Conservation (phyloP, 83 land plant species). For the Picea engelmannii region DNA sequence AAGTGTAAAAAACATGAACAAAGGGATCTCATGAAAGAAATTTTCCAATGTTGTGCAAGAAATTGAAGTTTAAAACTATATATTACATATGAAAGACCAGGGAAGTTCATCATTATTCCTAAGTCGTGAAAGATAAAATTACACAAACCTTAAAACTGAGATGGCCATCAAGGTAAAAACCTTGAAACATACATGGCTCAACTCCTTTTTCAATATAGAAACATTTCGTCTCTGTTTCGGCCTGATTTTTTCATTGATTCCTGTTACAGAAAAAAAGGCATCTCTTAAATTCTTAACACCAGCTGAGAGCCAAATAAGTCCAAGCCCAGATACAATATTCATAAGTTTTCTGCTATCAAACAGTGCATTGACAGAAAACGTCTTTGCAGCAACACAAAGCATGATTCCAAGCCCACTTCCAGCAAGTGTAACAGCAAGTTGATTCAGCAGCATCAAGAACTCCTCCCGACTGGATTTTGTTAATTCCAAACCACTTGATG, state of each 20-base stretch:
- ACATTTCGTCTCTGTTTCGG: slow-evolving; percentile 11
- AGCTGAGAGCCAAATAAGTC: too few species aligned
- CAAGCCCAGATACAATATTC: too few species aligned
- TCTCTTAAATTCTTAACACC: slow-evolving; percentile 16
- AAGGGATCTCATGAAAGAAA: too few species aligned
- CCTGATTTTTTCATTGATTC: not conserved
- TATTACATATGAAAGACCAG: too few species aligned
- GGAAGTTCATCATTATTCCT: too few species aligned
- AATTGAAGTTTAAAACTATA: too few species aligned
- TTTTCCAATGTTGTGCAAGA: too few species aligned
- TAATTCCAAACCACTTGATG: not conserved
- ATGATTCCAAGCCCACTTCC: slow-evolving; percentile 29
- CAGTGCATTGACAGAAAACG: too few species aligned
- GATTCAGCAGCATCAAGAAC: slow-evolving; percentile 14
- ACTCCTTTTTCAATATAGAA: slow-evolving; percentile 4
- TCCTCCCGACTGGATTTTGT: slow-evolving; percentile 11
- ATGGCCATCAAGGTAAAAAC: slow-evolving; percentile 15
- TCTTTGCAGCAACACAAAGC: slow-evolving; percentile 12
- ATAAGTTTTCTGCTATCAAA: too few species aligned
- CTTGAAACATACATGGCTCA: slow-evolving; percentile 11
- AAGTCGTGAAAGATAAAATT: not conserved
- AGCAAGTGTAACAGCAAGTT: slow-evolving; percentile 14
- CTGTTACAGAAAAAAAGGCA: not conserved
- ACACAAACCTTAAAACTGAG: slow-evolving; percentile 14
- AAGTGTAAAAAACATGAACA: too few species aligned